Evolutionary conservation across 768 basidiomycete species (phyloP).

Genomic region (Serendipita sp.): DNA sequence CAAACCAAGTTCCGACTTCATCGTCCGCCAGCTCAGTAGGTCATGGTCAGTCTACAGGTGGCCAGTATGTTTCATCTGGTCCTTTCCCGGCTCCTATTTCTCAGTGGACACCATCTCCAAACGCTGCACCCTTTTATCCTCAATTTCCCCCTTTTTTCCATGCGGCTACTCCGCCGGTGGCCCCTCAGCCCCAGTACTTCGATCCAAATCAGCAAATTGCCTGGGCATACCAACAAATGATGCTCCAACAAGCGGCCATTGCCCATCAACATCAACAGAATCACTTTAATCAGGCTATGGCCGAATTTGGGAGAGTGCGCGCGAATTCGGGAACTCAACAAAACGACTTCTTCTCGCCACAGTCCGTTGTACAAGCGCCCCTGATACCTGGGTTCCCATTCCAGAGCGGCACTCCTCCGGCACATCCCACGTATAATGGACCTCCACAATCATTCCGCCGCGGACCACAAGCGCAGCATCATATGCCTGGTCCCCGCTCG

Average conservation of each 20-base stretch:
- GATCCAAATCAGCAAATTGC: conserved; percentile 6
- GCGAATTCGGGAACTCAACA: not conserved
- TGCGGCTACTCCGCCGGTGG: conserved; percentile 3
- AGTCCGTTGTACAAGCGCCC: not conserved
- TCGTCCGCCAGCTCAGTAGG: conserved; percentile 3
- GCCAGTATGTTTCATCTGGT: not conserved
- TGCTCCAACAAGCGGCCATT: conserved; percentile 6
- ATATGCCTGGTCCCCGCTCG: conserved; percentile 13
- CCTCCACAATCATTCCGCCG: not conserved
- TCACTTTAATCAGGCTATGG: conserved; percentile 6
- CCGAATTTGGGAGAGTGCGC: not conserved
- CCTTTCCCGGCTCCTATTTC: not conserved
- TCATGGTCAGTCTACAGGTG: not conserved
- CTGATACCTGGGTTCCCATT: conserved; percentile 49
- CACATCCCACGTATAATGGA: not conserved
- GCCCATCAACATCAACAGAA: conserved; percentile 10
- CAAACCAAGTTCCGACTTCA: not conserved
- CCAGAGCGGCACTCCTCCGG: conserved; percentile 19
- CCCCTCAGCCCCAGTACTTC: conserved; percentile 6
- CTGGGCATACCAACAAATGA: conserved; percentile 10
- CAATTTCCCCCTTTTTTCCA: conserved; percentile 8
- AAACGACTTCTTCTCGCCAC: not conserved
- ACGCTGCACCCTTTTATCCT: conserved; percentile 8
- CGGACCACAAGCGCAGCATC: not conserved
- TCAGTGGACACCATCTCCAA: conserved; percentile 8